A percentile compares a stretch with the other conserved stretches of the same genome.
Conservation (phyloP, 768 basidiomycete genomes). For the Amanita phalloides region DNA sequence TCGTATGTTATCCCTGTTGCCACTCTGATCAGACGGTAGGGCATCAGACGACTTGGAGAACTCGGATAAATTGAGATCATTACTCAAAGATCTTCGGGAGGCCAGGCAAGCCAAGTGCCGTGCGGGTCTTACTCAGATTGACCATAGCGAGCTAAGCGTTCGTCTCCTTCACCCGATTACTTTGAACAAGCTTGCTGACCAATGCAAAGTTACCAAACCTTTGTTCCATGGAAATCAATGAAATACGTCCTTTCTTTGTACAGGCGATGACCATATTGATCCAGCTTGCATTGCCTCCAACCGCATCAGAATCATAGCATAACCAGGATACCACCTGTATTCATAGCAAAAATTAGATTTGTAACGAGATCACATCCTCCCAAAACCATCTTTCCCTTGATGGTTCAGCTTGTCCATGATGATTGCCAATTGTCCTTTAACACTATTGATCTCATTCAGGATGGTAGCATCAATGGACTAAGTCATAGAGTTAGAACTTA, state of each 20-base stretch:
- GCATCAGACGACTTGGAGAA: conserved; percentile 85
- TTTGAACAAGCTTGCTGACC: neutral
- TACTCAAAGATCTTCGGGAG: conserved; percentile 93
- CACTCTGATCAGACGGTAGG: conserved; percentile 26
- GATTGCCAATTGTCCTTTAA: conserved; percentile 36
- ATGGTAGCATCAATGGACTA: conserved; percentile 67
- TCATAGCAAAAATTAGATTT: neutral
- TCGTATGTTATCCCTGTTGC: neutral
- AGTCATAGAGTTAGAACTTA: neutral
- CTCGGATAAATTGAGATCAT: conserved; percentile 71
- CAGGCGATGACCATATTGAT: conserved; percentile 57
- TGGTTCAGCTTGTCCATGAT: conserved; percentile 27
- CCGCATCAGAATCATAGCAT: neutral
- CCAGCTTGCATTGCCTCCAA: neutral
- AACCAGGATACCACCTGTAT: neutral
- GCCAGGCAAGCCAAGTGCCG: conserved; percentile 91
- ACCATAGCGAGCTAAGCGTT: conserved; percentile 76
- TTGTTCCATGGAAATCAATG: conserved; percentile 88
- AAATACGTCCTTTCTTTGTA: conserved; percentile 83
- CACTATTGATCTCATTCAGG: conserved; percentile 46
- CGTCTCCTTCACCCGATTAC: conserved; percentile 14
- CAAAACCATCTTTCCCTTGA: neutral
- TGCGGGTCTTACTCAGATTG: conserved; percentile 70
- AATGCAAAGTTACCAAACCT: conserved; percentile 64
- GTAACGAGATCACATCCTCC: conserved; percentile 3